A percentile compares a stretch with the other conserved stretches of the same genome.
phyloP scores from a whole-genome alignment of 192 early-diverging fungal species.

The Geosiphon pyriformis region DNA sequence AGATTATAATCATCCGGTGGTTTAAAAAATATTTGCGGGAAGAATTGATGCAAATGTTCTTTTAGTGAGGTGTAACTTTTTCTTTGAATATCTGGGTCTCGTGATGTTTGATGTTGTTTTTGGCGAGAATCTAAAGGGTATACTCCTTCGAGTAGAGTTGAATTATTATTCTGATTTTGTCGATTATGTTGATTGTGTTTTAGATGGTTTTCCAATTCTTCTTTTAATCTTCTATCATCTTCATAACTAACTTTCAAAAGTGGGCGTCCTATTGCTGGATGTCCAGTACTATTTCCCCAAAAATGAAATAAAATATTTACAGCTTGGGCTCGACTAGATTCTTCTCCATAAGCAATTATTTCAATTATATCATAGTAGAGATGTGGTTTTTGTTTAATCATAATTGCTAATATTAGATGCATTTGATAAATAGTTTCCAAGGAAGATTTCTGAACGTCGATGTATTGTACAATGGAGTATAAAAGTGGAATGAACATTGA shows the following conservation, averaged over 20 bases:
- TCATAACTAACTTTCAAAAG: conserved; percentile 28
- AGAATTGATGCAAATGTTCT: conserved; percentile 18
- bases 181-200: conserved; percentile 16
- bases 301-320: conserved; percentile 41
- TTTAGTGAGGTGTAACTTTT: neutral
- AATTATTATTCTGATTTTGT: conserved; percentile 8
- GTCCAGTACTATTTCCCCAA: conserved; percentile 39
- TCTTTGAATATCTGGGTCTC: neutral
- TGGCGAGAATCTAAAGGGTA: neutral
- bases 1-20: conserved; percentile 18
- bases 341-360: conserved; percentile 41
- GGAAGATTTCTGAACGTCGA: conserved; percentile 33
- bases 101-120: neutral
- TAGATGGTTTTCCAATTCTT: conserved; percentile 17
- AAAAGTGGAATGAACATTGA: conserved; percentile 49
- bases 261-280: conserved; percentile 39
- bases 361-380: conserved; percentile 47
- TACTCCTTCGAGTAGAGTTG: conserved; percentile 1
- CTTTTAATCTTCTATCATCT: conserved; percentile 25
- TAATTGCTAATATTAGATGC: conserved; percentile 40
- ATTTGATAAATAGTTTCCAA: conserved; percentile 41
- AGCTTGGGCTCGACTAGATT: conserved; percentile 28
- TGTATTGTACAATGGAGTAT: conserved; percentile 43
- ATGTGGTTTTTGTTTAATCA: conserved; percentile 44
- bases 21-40: conserved; percentile 39